Percentiles rank a stretch among this genome's conserved stretches.
These are phyloP conservation scores for Pseudogymnoascus sp. DNA, from an alignment of 2,329 filamentous ascomycete species.

Conservation along the genomic window DNA sequence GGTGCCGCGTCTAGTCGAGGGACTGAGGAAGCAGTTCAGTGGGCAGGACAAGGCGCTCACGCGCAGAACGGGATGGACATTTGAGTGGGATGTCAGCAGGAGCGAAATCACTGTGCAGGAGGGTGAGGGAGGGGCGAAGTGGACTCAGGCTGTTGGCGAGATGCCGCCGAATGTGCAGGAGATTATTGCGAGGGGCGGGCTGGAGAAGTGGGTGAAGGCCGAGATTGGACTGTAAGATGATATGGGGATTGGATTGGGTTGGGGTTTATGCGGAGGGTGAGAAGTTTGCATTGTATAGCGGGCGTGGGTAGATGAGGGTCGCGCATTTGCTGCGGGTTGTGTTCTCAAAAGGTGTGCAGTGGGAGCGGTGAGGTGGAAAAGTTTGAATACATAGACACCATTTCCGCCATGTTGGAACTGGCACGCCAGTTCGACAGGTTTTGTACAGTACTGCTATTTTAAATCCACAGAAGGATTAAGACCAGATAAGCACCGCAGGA, in stretches of 20 bases:
- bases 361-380: background rate
- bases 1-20: constrained; percentile 55
- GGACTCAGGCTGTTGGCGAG: constrained; percentile 76
- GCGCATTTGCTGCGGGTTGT: background rate
- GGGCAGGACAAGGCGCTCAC: constrained; percentile 49
- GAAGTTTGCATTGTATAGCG: constrained; percentile 3
- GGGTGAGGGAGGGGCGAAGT: constrained; percentile 54
- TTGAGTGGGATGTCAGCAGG: constrained; percentile 70
- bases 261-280: background rate
- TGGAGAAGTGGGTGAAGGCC: constrained; percentile 75
- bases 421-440: constrained; percentile 2
- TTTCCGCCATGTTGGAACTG: background rate
- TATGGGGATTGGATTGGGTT: background rate
- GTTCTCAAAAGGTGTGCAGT: background rate
- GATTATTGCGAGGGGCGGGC: constrained; percentile 66
- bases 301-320: background rate
- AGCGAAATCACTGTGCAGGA: constrained; percentile 65
- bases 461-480: background rate
- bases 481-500: background rate
- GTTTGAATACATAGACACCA: background rate
- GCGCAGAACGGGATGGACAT: constrained; percentile 70
- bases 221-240: constrained; percentile 41
- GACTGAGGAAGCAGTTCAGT: constrained; percentile 53
- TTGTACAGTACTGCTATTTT: constrained; percentile 7
- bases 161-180: constrained; percentile 79